Evolutionary conservation across 306 rosid genomes (phyloP), one percentile per base, ranked within the genome.

Genomic region (Medicago ruthenica): DNA sequence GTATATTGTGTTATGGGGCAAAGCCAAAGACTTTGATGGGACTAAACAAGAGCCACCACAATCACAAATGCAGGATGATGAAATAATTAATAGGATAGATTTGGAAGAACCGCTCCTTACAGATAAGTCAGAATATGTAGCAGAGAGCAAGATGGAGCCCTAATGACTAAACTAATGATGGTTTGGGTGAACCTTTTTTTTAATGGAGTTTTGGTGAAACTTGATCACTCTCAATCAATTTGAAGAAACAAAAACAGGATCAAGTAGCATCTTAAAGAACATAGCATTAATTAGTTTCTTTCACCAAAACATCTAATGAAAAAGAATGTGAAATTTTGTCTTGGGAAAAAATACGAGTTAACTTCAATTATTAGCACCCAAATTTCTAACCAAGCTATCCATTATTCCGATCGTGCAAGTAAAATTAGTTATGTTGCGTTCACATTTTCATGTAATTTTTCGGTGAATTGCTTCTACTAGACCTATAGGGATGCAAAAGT

Each of bases 1-100:
- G 73, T 91, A 89, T 66, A 57, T 85, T 21, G 92, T 89, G 42
- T 73, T 91, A 7, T 89, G 94, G 97, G 91, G 97, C 11, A 91
- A 91, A 75, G 92, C 87, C n/a, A 74, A 77, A 37, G 91, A 91
- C 34, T 62, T 76, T 47, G 70, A 83, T 65, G 86, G 24, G 58
- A 67, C 5, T 18, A 81, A 81, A 72, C 67, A 50, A 50, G 85
- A 70, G 79, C 48, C 41, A 17, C 57, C 53, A 20, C 44, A 71
- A 61, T 8, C 75, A 75, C 81, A 67, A 44, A 71, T 50, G 36
- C 68, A 67, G 36, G 58, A 51, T 67, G 80, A 71, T 70, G 50
- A 57, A 20, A 67, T 36, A 51, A 57, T 17, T 53, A 39, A 58
- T 34, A 67, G 13, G 74, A 60, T 70, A 66, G 88, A 88, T 77